phyloP scores from a whole-genome alignment of 179 eudicot genomes.

The Corrigiola litoralis region DNA sequence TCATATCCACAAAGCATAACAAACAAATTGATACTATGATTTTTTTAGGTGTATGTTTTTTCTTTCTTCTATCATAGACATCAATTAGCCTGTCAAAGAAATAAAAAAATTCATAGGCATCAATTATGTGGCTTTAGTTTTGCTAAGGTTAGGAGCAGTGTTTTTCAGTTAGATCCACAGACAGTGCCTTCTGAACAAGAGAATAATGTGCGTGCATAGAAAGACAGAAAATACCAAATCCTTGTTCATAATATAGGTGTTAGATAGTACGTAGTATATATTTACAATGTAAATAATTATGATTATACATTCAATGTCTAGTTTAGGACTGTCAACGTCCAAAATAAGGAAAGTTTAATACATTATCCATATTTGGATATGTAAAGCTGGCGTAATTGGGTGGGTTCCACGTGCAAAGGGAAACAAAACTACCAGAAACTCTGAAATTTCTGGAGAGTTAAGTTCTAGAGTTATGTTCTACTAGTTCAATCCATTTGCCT shows the following conservation, averaged over 20 bases:
- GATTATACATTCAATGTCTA: too few relatives aligned
- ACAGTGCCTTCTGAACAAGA: background rate
- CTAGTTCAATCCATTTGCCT: background rate
- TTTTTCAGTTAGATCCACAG: background rate
- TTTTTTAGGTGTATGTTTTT: too few relatives aligned
- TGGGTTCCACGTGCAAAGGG: constrained; percentile 19
- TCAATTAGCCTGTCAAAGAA: too few relatives aligned
- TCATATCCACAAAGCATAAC: constrained; percentile 11
- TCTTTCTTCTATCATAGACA: too few relatives aligned
- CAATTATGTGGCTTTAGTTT: too few relatives aligned
- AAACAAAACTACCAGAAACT: background rate
- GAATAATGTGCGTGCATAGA: background rate
- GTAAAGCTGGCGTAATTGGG: background rate
- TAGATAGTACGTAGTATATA: too few relatives aligned
- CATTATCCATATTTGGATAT: constrained; percentile 1
- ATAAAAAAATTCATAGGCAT: too few relatives aligned
- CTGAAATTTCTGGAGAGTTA: too few relatives aligned
- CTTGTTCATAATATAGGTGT: background rate
- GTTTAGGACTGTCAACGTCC: background rate
- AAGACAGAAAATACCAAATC: background rate
- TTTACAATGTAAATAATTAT: too few relatives aligned
- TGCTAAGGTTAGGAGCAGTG: background rate
- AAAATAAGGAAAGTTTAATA: background rate
- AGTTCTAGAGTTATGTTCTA: background rate
- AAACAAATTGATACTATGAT: background rate